A percentile compares a stretch with the other conserved stretches of the same genome.
Conservation (phyloP, 2,329 filamentous ascomycete genomes). For the Chrysosporium queenslandicum region DNA sequence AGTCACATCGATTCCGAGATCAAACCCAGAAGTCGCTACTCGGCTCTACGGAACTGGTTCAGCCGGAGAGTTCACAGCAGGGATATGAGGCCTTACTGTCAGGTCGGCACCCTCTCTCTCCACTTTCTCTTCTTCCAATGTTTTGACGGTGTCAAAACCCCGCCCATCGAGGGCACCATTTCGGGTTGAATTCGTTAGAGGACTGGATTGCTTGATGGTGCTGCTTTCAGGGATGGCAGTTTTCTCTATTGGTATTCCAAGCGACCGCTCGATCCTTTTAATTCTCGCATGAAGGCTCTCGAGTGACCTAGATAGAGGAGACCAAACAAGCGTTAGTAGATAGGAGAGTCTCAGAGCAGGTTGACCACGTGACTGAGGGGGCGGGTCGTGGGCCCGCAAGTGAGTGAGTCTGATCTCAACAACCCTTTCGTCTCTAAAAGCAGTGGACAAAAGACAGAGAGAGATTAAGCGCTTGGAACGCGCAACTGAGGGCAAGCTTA, state of each 20-base stretch:
- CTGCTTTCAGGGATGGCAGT: constrained; percentile 2
- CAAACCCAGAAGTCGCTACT: not conserved
- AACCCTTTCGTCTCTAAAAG: too few species aligned
- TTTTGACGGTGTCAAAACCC: not conserved
- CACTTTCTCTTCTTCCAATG: not conserved
- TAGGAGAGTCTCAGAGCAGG: too few species aligned
- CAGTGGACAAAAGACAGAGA: not conserved
- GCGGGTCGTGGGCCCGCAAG: too few species aligned
- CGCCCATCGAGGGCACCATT: not conserved
- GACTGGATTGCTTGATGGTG: not conserved
- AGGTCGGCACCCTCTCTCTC: not conserved
- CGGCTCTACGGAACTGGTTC: not conserved
- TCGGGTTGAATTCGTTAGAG: not conserved
- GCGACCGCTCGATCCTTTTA: constrained; percentile 5
- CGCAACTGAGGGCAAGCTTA: not conserved
- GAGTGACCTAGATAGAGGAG: not conserved
- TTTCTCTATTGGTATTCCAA: constrained; percentile 2
- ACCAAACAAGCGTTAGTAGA: not conserved
- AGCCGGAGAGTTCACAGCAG: not conserved
- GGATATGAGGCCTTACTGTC: not conserved
- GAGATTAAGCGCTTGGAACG: not conserved
- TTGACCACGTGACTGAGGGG: too few species aligned
- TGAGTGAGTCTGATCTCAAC: too few species aligned
- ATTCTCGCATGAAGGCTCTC: constrained; percentile 4
- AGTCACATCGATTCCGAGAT: not conserved